Evolutionary conservation across 345 rosid genomes (phyloP).

Genomic region (Brassica cretica): DNA sequence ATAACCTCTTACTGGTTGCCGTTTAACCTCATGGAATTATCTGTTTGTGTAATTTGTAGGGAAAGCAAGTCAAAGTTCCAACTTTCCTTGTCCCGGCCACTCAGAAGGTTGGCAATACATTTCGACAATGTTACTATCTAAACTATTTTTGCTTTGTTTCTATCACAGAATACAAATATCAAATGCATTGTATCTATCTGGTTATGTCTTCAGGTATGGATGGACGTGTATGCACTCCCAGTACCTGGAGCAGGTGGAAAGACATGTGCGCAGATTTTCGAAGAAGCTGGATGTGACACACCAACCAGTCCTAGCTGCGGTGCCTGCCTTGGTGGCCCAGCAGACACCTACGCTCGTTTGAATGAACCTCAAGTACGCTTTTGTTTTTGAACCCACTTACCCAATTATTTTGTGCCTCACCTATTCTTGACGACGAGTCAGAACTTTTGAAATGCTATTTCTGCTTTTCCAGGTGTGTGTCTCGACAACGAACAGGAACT

Average conservation of each 20-base stretch:
- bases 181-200: constrained; percentile 17
- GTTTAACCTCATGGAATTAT: background rate
- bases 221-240: constrained; percentile 82
- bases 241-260: constrained; percentile 97
- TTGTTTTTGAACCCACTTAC: background rate
- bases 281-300: constrained; percentile 97
- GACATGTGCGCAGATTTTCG: constrained; percentile 94
- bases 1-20: background rate
- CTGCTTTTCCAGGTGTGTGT: constrained; percentile 37
- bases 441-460: background rate
- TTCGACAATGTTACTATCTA: background rate
- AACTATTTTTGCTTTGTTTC: background rate
- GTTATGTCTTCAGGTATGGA: constrained; percentile 68
- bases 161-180: background rate
- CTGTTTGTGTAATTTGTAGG: constrained; percentile 50
- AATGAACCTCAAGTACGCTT: constrained; percentile 72
- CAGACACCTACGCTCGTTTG: constrained; percentile 94
- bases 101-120: constrained; percentile 57
- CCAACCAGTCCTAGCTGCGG: constrained; percentile 97
- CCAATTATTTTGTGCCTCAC: background rate
- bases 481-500: constrained; percentile 76
- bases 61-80: constrained; percentile 87
- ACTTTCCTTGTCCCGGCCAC: constrained; percentile 98
- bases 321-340: constrained; percentile 98
- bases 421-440: background rate